phyloP scores from a whole-genome alignment of 2,329 filamentous ascomycete species.

The Drechslerella coelobrocha region DNA sequence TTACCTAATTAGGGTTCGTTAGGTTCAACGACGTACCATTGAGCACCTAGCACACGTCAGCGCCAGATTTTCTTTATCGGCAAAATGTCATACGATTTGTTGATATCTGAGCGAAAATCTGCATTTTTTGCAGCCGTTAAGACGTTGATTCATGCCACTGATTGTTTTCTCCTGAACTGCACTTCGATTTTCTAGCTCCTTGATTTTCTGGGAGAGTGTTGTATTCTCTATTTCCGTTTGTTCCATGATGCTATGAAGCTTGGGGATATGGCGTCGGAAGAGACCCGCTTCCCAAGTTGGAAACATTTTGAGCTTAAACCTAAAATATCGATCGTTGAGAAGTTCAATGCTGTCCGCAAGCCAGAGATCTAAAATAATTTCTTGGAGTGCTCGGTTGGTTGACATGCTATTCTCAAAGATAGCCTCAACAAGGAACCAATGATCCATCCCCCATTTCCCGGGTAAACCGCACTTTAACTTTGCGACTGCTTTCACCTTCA shows the following conservation, averaged over 20 bases:
- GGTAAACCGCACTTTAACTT: conserved; percentile 2
- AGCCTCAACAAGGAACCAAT: conserved; percentile 8
- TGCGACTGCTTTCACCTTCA: conserved; percentile 7
- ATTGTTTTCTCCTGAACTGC: too few relatives aligned
- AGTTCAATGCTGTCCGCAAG: conserved; percentile 11
- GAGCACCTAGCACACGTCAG: background rate
- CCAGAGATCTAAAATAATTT: conserved; percentile 22
- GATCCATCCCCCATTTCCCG: background rate
- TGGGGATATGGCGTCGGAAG: background rate
- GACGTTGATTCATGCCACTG: too few relatives aligned
- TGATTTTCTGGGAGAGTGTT: too few relatives aligned
- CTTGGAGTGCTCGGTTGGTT: background rate
- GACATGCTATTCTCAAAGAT: background rate
- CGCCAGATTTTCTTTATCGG: background rate
- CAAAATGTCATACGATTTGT: background rate
- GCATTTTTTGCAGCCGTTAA: background rate
- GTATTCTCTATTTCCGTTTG: too few relatives aligned
- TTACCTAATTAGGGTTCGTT: background rate
- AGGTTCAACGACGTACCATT: background rate
- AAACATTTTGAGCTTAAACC: background rate
- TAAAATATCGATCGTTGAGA: background rate
- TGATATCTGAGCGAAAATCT: conserved; percentile 1
- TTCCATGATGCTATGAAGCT: too few relatives aligned
- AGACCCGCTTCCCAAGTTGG: conserved; percentile 16
- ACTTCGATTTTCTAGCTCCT: too few relatives aligned